These are phyloP conservation scores for Millerozyma acaciae DNA, from an alignment of 805 yeast species.

Conservation along the genomic window DNA sequence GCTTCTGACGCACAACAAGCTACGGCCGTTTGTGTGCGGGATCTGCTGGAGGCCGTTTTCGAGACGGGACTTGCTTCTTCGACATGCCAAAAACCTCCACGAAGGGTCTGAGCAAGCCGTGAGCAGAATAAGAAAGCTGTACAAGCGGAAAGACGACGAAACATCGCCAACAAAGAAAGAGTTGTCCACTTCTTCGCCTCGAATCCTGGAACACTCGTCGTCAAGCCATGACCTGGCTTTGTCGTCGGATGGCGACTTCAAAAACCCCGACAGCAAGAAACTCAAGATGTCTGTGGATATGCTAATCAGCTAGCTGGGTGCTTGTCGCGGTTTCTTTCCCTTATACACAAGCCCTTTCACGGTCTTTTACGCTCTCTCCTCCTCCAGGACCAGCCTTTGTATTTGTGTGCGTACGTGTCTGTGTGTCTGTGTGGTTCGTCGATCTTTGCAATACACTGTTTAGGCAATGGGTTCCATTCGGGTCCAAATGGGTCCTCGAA, in stretches of 20 bases:
- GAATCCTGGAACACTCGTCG: not conserved
- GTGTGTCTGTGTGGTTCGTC: no score
- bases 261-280: conserved; percentile 28
- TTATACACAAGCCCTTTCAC: no score
- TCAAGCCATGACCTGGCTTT: no score
- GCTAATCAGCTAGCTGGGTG: conserved; percentile 30
- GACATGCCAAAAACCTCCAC: conserved; percentile 45
- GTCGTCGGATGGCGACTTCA: conserved; percentile 15
- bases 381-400: no score
- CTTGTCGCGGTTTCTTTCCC: no score
- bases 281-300: conserved; percentile 40
- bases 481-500: no score
- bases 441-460: no score
- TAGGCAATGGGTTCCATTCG: no score
- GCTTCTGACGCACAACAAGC: conserved; percentile 40
- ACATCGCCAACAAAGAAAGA: no score
- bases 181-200: not conserved
- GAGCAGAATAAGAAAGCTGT: conserved; percentile 38
- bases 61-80: conserved; percentile 38
- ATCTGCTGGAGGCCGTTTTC: conserved; percentile 42
- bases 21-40: conserved; percentile 43
- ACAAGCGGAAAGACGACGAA: conserved; percentile 20
- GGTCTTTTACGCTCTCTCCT: no score
- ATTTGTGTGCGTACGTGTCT: no score
- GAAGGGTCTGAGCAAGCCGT: conserved; percentile 42